phyloP scores from a whole-genome alignment of 495 filamentous ascomycete genomes.

The Usnea hakonensis region DNA sequence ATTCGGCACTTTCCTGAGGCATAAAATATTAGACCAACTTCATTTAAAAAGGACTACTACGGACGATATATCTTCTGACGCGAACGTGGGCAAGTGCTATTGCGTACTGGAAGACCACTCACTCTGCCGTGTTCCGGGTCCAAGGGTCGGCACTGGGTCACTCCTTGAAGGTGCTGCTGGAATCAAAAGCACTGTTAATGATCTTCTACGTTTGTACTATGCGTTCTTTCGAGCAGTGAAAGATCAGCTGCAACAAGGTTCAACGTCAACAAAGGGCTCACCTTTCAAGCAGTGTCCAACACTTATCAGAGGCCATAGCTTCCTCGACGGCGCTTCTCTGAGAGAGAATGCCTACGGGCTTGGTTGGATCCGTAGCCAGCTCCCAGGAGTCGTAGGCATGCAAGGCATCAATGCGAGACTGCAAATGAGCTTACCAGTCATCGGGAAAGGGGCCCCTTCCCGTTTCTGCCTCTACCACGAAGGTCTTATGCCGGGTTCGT shows the following conservation, averaged over 20 bases:
- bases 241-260: background rate
- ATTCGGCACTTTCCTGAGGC: slow-evolving; percentile 12
- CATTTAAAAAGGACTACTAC: slow-evolving; percentile 2
- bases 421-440: slow-evolving; percentile 14
- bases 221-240: slow-evolving; percentile 1
- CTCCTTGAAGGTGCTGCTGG: slow-evolving; percentile 10
- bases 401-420: slow-evolving; percentile 6
- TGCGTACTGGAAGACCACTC: slow-evolving; percentile 6
- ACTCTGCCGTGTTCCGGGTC: background rate
- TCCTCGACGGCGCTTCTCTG: slow-evolving; percentile 1
- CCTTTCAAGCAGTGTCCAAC: slow-evolving; percentile 15
- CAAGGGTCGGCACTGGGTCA: slow-evolving; percentile 3
- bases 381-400: slow-evolving; percentile 11
- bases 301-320: slow-evolving; percentile 5
- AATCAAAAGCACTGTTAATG: slow-evolving; percentile 9
- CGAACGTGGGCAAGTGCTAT: slow-evolving; percentile 9
- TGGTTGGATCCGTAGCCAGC: slow-evolving; percentile 13
- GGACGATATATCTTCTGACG: background rate
- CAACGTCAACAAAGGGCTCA: background rate
- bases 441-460: slow-evolving; percentile 11
- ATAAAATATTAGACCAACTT: slow-evolving; percentile 16
- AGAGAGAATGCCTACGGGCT: slow-evolving; percentile 14
- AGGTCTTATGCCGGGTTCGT: slow-evolving; percentile 21
- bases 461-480: slow-evolving; percentile 25
- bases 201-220: slow-evolving; percentile 9